Base-by-base conservation (phyloP, 2,329 filamentous ascomycete genomes). In the Bipolaris bicolor region DNA sequence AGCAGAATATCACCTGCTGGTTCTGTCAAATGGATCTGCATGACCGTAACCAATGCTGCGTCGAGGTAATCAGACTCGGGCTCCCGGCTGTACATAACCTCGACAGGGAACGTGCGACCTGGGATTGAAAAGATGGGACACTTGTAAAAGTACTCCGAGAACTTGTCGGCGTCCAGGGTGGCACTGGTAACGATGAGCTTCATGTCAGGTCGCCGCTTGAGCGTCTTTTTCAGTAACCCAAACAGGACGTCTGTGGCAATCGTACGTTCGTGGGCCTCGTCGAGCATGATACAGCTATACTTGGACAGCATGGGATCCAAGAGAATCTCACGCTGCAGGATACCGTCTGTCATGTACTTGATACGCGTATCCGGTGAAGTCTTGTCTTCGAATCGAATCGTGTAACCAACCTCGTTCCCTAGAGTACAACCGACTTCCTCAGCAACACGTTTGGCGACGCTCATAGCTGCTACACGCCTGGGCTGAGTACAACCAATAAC, bases 301-400 rank as follows among this genome's bases (percentile, higher is more conserved):
- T 93, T 90, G 49, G 86, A 89, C 79, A 99, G 86, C 68, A 96
- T 86, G 72, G 93, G 91, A 77, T 99, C 95, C 78, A 97, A 89
- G 88, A 99, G 96, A 55, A 95, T 93, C 79, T 99, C 95, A 72
- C 95, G 84, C 72, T 98, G 84, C 70, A 99, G 87, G 90, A 99
- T 98, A 86, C 96, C 96, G 74, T 99, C 95, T 43, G 96, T 99
- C 95, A 99, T 99, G 83, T 99, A 99, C 82, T 99, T 99, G 75
- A 99, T 86, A 60, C 96, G 86, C 1, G 95, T 99, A 77, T 91
- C 92, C 56, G 88, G 86, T 49, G 90, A 86, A 1, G 95, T 98
- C 81, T 88, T 90, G 77, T 99, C 95, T 79, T 99, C 96, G 78
- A 99, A 99, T 83, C 95, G 92, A 76, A 99, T 98, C 77, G 91